Conservation (phyloP, 768 basidiomycete genomes). For the Boletus barrowsii region DNA sequence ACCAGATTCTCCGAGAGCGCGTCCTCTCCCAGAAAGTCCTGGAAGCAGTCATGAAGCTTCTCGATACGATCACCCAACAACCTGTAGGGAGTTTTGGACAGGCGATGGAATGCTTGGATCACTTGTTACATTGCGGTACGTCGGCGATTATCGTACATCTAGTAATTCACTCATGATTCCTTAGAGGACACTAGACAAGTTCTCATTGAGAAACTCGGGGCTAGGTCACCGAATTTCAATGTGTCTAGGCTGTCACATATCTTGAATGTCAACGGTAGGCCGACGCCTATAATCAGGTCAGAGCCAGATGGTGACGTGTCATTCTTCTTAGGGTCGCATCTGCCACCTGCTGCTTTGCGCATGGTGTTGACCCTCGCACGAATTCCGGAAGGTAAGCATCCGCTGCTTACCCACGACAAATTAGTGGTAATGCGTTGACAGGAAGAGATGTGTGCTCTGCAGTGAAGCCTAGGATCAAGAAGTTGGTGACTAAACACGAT, state of each 20-base stretch:
- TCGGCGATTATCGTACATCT: not conserved
- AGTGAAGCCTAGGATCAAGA: conserved; percentile 12
- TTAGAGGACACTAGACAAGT: conserved; percentile 11
- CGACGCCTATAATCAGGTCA: not conserved
- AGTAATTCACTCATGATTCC: not conserved
- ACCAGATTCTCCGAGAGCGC: conserved; percentile 9
- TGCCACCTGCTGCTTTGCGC: conserved; percentile 16
- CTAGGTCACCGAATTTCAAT: not conserved
- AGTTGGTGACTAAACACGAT: conserved; percentile 6
- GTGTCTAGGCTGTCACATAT: conserved; percentile 12
- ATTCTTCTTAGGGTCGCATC: conserved; percentile 5
- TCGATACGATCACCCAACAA: conserved; percentile 8
- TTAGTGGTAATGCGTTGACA: not conserved
- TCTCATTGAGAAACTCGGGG: conserved; percentile 7
- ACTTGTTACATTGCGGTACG: conserved; percentile 18
- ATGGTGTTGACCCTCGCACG: conserved; percentile 17
- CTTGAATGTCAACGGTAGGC: conserved; percentile 13
- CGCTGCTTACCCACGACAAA: not conserved
- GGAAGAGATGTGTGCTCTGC: not conserved
- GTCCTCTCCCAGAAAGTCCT: conserved; percentile 20
- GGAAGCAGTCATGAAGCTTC: conserved; percentile 5
- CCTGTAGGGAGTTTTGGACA: conserved; percentile 11
- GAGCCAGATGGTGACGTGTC: not conserved
- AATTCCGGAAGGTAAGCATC: conserved; percentile 14
- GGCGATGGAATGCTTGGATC: too few relatives aligned